Evolutionary conservation across 805 yeast species (phyloP).

Genomic region (Metschnikowia colocasiae): DNA sequence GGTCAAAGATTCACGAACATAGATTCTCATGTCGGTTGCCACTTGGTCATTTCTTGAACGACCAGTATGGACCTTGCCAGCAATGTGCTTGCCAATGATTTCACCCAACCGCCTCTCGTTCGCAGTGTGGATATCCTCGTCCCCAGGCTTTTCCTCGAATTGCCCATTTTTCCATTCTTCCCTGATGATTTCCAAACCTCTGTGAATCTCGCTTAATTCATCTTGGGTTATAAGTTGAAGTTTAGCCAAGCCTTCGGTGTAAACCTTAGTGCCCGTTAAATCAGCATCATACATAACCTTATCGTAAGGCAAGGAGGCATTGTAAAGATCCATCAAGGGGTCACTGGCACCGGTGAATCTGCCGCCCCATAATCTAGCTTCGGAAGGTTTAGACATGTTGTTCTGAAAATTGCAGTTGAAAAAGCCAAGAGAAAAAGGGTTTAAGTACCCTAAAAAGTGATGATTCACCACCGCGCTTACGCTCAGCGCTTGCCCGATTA

Average conservation of each 20-base stretch:
- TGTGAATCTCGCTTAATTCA: conserved; percentile 78
- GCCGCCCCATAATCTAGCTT: conserved; percentile 93
- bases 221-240: conserved; percentile 67
- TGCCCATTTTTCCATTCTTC: conserved; percentile 74
- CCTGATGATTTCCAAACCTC: conserved; percentile 68
- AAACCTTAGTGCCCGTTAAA: conserved; percentile 88
- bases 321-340: conserved; percentile 95
- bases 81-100: conserved; percentile 84
- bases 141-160: conserved; percentile 79
- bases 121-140: conserved; percentile 98
- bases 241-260: conserved; percentile 81
- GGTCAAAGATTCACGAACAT: conserved; percentile 76
- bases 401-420: background rate
- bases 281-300: conserved; percentile 93
- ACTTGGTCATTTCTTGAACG: conserved; percentile 98
- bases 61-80: conserved; percentile 99
- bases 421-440: background rate
- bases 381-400: conserved; percentile 44
- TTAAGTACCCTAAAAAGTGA: background rate
- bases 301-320: conserved; percentile 95
- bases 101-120: conserved; percentile 98
- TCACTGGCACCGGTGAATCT: conserved; percentile 96
- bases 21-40: conserved; percentile 97
- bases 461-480: conserved; percentile 26
- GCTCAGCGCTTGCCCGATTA: conserved; percentile 9